phyloP scores from a whole-genome alignment of 768 basidiomycete species.

The Mrakia frigida region DNA sequence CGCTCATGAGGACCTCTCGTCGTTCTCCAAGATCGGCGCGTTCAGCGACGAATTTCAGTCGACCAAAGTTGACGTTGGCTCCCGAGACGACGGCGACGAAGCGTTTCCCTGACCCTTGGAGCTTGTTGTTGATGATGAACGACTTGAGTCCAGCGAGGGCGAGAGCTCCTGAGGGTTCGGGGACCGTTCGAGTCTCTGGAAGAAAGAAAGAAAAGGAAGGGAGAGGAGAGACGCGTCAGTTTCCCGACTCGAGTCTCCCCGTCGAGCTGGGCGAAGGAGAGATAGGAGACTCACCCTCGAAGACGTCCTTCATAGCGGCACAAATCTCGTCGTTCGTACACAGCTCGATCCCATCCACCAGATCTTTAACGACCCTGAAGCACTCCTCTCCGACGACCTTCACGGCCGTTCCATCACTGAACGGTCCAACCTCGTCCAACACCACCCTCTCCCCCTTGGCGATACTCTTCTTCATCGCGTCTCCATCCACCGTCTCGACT shows the following conservation, averaged over 20 bases:
- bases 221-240: neutral
- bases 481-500: constrained; percentile 90
- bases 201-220: neutral
- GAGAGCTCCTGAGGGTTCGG: constrained; percentile 92
- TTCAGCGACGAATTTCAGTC: constrained; percentile 94
- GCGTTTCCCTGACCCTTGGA: constrained; percentile 74
- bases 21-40: constrained; percentile 96
- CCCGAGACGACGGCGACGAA: constrained; percentile 92
- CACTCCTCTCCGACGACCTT: constrained; percentile 91
- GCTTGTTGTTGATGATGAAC: constrained; percentile 71
- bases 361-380: constrained; percentile 80
- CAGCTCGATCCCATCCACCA: constrained; percentile 74
- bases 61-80: constrained; percentile 98
- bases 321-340: constrained; percentile 95
- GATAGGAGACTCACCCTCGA: constrained; percentile 63
- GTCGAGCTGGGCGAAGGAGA: neutral
- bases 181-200: constrained; percentile 87
- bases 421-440: constrained; percentile 85
- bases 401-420: constrained; percentile 96
- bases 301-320: constrained; percentile 97
- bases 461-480: constrained; percentile 84
- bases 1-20: constrained; percentile 82
- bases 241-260: neutral
- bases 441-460: constrained; percentile 74
- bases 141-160: constrained; percentile 86